Evolutionary conservation across 1,284 basidiomycete genomes (phyloP).

Genomic region (Puccinia triticina): DNA sequence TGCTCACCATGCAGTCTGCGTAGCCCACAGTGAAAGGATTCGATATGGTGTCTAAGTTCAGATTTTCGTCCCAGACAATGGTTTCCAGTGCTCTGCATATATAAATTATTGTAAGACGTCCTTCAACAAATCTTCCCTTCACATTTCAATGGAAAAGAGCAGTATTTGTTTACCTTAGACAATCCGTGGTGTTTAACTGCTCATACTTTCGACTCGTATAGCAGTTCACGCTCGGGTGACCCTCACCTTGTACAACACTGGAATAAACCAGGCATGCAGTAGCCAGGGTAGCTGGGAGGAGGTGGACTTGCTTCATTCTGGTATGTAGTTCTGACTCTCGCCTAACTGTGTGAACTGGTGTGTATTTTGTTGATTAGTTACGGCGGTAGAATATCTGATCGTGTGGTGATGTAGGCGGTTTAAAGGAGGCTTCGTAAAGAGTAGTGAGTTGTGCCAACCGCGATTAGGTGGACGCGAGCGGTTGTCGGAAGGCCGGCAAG

Average conservation of each 20-base stretch:
- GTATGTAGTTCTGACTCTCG: too few species aligned
- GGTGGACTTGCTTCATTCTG: neutral
- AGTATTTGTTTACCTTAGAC: neutral
- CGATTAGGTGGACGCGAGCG: neutral
- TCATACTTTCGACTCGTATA: constrained; percentile 6
- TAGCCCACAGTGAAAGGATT: constrained; percentile 3
- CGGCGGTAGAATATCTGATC: too few species aligned
- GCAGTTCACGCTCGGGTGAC: constrained; percentile 7
- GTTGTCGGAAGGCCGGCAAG: neutral
- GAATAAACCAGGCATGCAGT: neutral
- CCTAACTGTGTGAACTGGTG: neutral
- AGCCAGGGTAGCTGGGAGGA: constrained; percentile 1
- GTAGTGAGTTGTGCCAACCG: neutral
- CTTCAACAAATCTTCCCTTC: neutral
- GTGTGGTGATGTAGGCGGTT: neutral
- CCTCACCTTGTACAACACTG: neutral
- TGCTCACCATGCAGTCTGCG: constrained; percentile 8
- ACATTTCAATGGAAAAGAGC: neutral
- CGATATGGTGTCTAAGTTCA: neutral
- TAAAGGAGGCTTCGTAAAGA: neutral
- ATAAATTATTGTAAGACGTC: neutral
- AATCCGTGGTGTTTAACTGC: neutral
- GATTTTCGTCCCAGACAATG: constrained; percentile 6
- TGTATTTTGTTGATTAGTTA: neutral
- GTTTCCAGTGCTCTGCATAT: constrained; percentile 3